A percentile compares a stretch with the other conserved stretches of the same genome.
Evolutionary conservation across 345 rosid species (phyloP).

Genomic region (Kandelia obovata): DNA sequence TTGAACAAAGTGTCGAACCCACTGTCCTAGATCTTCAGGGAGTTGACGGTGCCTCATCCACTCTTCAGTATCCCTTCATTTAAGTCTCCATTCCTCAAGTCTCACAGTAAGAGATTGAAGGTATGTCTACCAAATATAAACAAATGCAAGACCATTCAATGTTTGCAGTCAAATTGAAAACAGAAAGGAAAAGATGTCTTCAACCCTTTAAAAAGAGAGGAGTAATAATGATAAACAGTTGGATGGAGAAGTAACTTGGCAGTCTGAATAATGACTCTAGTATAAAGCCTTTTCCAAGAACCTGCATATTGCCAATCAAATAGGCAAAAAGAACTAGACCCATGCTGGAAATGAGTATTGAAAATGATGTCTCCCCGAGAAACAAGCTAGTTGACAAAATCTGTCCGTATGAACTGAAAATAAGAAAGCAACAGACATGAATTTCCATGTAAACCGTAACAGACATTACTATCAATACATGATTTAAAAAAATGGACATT

Average conservation of each 20-base stretch:
- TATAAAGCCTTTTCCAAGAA: constrained; percentile 17
- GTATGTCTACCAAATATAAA: constrained; percentile 51
- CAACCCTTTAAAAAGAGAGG: no score
- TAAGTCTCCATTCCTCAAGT: constrained; percentile 92
- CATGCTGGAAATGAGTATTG: constrained; percentile 73
- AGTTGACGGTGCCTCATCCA: constrained; percentile 97
- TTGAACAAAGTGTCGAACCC: constrained; percentile 67
- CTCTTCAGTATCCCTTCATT: constrained; percentile 87
- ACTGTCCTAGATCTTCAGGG: constrained; percentile 67
- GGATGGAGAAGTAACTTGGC: no score
- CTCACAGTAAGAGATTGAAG: constrained; percentile 81
- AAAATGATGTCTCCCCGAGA: constrained; percentile 84
- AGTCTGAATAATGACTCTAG: no score
- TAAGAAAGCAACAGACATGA: constrained; percentile 22
- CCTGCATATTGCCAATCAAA: constrained; percentile 98
- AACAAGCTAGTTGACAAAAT: constrained; percentile 74
- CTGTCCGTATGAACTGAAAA: constrained; percentile 85
- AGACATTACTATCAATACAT: neutral
- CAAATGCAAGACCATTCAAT: constrained; percentile 3
- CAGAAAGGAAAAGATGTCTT: neutral
- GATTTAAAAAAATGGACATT: neutral
- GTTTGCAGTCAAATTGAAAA: neutral
- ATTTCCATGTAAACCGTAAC: neutral
- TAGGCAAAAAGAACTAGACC: constrained; percentile 91
- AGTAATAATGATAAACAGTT: no score